phyloP scores from a whole-genome alignment of 805 yeast species.

The Cyberlindnera samutprakarnensis region DNA sequence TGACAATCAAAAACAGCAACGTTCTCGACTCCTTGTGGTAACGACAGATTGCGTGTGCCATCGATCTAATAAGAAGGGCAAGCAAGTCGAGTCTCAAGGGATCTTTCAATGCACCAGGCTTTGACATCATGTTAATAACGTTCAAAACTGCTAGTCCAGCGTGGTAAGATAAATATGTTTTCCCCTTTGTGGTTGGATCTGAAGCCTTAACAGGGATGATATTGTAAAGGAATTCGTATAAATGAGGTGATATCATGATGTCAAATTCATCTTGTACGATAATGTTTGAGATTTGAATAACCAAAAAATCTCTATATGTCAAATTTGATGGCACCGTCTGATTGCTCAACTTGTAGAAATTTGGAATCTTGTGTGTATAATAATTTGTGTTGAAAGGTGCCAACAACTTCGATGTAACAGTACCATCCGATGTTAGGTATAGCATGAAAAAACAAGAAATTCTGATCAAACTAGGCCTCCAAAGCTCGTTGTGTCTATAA shows the following conservation, averaged over 20 bases:
- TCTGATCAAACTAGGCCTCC: constrained; percentile 36
- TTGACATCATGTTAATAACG: constrained; percentile 24
- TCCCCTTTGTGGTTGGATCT: constrained; percentile 26
- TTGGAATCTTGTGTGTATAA: constrained; percentile 45
- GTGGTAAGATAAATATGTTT: constrained; percentile 36
- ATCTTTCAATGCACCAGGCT: constrained; percentile 21
- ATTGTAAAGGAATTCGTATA: constrained; percentile 57
- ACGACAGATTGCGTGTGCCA: constrained; percentile 45
- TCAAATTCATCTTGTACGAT: constrained; percentile 29
- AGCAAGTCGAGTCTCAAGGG: constrained; percentile 44
- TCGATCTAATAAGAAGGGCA: constrained; percentile 50
- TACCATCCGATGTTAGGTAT: constrained; percentile 36
- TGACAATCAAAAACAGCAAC: constrained; percentile 40
- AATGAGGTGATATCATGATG: constrained; percentile 34
- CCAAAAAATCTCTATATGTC: constrained; percentile 58
- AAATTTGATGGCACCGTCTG: constrained; percentile 28
- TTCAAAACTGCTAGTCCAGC: constrained; percentile 41
- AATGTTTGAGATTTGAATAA: constrained; percentile 43
- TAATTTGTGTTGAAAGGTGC: constrained; percentile 35
- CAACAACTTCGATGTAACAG: constrained; percentile 33
- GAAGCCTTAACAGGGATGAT: constrained; percentile 36
- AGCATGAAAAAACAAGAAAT: constrained; percentile 45
- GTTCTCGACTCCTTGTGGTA: constrained; percentile 45
- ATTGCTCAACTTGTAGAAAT: constrained; percentile 35
- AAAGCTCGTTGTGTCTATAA: constrained; percentile 31